Evolutionary conservation across 805 yeast genomes (phyloP), one percentile per base, ranked within the genome.

Genomic region (Candida orba): DNA sequence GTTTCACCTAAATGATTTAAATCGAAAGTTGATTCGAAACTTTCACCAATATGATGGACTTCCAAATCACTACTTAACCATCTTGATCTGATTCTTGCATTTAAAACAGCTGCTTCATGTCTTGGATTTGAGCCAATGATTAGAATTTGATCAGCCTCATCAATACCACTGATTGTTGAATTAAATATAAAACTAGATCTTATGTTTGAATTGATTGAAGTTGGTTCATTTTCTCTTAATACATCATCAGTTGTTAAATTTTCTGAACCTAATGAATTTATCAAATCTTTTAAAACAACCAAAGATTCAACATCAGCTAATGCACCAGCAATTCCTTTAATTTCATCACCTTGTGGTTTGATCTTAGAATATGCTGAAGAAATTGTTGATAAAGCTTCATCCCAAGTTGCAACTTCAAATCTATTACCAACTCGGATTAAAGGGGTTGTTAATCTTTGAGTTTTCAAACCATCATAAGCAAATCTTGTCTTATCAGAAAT

Each of bases 51-150:
- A 35, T 78, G 79, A 50, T 80, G 80, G 49, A 87, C 68, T 53
- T 84, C 84, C 57, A 84, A 73, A 53, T 72, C 67, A 33, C 79
- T 73, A 53, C 81, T 70, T 59, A 86, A 70, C 93, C 91, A 86
- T 48, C 75, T 79, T 62, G 79, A 82, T 72, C 95, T 78, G 54
- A 86, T 81, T 66, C 95, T 77, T 35, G 91, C 78, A 64, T 86
- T 86, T 56, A 86, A 72, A 15, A 87, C 95, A 36, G 95, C 88
- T 46, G 95, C 95, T 69, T 86, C 95, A 60, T 76, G 88, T 60
- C 95, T 76, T 46, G 95, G 95, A 70, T 86, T 86, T 37, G 95
- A 79, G 49, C 95, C 95, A 45, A 86, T 76, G 47, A 86, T 72
- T 57, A 86, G 71, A 49, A 86, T 81, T 53, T 77, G 86, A 59